Base-by-base conservation (phyloP, 306 rosid genomes). In the Pachyrhizus erosus region DNA sequence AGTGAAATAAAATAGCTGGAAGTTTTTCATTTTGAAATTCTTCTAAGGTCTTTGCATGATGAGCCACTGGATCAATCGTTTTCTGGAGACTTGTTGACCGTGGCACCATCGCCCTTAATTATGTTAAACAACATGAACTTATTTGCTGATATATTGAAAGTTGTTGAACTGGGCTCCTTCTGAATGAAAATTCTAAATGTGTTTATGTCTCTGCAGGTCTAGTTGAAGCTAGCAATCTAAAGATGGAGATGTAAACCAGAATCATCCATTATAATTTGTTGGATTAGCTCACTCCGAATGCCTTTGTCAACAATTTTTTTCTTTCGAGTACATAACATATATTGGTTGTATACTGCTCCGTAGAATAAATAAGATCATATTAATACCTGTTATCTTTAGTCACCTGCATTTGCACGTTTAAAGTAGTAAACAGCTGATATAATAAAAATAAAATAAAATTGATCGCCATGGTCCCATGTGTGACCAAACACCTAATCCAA, bases 241-340 rank as follows among this genome's bases (percentile, higher is more conserved):
- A 92, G 91, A 90, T 85, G 92, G 92, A 91, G 92, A 88, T 88
- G 89, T 90, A 89, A 87, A 83, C 45, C 23, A 64, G 79, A 88
- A 88, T 3, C 57, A 51, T 82, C 77, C 51, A 23, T 80, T 68
- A 73, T 73, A 60, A 82, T 85, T 90, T 74, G 75, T 81, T 87
- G 87, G 83, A 87, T 20, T 87, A 78, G 88, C 75, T 87, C 82
- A 77, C 26, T 80, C 74, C 29, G 14, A 18, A 80, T 73, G 87
- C 70, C 58, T 78, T 57, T 75, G 49, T 81, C 73, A 82, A 84
- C 66, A 88, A 85, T 85, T 73, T 86, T 88, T 80, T 80, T 80
- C 7, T 52, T 64, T 34, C 8, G 76, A 87, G 91, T 89, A 87
- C 88, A 89, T 90, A 88, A 83, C 90, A 84, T 90, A 86, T 85